Conservation (phyloP, 139 green algal genomes). For the Coelastrella sp. region DNA sequence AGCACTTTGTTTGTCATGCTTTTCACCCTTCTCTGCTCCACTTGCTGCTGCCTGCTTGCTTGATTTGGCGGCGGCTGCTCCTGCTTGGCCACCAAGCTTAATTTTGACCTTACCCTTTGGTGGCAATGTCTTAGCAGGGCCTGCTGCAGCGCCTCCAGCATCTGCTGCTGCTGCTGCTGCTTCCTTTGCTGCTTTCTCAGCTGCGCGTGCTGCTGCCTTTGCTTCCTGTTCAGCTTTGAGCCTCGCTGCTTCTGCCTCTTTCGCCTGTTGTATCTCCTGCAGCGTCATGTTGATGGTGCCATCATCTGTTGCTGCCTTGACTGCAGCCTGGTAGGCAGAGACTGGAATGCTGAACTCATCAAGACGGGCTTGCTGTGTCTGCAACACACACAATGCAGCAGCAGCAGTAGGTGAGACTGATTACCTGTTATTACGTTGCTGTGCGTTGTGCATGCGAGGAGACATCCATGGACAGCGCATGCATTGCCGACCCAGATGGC, state of each 20-base stretch:
- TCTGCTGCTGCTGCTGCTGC: not conserved
- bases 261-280: slow-evolving; percentile 3
- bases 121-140: not conserved
- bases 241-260: slow-evolving; percentile 30
- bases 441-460: too few species aligned
- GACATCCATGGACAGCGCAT: too few species aligned
- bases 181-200: not conserved
- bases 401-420: not conserved
- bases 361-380: not conserved
- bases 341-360: slow-evolving; percentile 11
- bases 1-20: not conserved
- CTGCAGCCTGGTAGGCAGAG: not conserved
- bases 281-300: slow-evolving; percentile 37
- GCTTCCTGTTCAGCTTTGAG: not conserved
- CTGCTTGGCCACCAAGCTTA: not conserved
- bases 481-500: too few species aligned
- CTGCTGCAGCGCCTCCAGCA: not conserved
- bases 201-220: slow-evolving; percentile 4
- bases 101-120: slow-evolving; percentile 29
- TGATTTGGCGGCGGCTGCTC: not conserved
- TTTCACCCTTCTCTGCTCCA: not conserved
- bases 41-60: slow-evolving; percentile 9
- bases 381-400: slow-evolving; percentile 5
- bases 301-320: slow-evolving; percentile 14
- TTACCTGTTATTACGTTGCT: too few species aligned